Evolutionary conservation across 345 rosid species (phyloP).

Genomic region (Erysimum cheiranthoides): DNA sequence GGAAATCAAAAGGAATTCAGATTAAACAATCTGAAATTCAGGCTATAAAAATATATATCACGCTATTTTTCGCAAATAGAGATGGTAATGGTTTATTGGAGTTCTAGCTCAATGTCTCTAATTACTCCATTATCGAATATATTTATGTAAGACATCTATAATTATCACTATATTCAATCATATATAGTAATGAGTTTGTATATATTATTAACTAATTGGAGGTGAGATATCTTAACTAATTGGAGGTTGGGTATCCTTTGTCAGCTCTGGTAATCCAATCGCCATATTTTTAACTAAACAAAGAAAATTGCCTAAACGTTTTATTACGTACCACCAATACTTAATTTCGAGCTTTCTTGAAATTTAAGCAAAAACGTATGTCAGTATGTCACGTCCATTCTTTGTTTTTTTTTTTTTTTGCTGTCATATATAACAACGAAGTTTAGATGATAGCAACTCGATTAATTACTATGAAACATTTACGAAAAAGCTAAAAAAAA

Average conservation of each 20-base stretch:
- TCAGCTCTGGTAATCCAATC: background rate
- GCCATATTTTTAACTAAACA: conserved; percentile 9
- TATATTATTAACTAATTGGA: conserved; percentile 9
- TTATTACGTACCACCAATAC: conserved; percentile 13
- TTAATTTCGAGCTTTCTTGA: conserved; percentile 13
- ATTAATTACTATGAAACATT: no score
- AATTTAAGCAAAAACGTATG: background rate
- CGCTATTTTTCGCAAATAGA: no score
- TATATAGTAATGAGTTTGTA: background rate
- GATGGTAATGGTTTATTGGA: no score
- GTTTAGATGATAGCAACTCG: background rate
- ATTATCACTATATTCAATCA: background rate
- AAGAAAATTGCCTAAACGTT: background rate
- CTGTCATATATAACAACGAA: background rate
- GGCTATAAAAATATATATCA: no score
- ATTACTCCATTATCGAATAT: background rate
- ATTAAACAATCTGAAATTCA: no score
- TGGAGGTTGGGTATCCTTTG: conserved; percentile 37
- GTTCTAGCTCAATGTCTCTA: no score
- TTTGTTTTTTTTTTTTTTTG: background rate
- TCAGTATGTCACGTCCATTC: background rate
- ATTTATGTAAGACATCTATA: background rate
- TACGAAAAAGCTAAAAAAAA: no score
- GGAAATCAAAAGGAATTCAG: no score
- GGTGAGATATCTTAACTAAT: conserved; percentile 33